Conservation (phyloP, 2,329 filamentous ascomycete species). For the Blastomyces gilchristii region DNA sequence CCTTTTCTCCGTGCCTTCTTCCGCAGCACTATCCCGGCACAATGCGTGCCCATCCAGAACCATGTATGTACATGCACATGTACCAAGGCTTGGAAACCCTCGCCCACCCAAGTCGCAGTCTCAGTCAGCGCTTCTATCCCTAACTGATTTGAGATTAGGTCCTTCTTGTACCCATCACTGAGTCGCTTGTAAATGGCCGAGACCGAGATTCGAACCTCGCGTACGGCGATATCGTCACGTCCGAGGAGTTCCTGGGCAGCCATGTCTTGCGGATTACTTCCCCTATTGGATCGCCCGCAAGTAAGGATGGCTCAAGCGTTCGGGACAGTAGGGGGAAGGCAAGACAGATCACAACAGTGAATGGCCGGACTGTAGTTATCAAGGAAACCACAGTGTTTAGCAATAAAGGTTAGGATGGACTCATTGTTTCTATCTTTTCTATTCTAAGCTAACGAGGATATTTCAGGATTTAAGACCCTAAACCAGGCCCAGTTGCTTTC, state of each 20-base stretch:
- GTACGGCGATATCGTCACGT: conserved; percentile 70
- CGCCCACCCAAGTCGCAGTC: neutral
- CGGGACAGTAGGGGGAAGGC: conserved; percentile 86
- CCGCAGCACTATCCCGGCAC: conserved; percentile 80
- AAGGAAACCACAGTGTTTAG: conserved; percentile 90
- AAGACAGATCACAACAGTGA: conserved; percentile 85
- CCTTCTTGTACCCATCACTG: conserved; percentile 84
- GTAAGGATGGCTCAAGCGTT: conserved; percentile 52
- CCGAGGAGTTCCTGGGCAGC: conserved; percentile 91
- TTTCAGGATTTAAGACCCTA: conserved; percentile 73
- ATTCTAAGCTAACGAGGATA: conserved; percentile 19
- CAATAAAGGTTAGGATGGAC: conserved; percentile 66
- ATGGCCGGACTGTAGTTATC: conserved; percentile 84
- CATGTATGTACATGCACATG: conserved; percentile 54
- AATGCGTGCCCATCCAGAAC: conserved; percentile 85
- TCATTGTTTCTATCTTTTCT: neutral
- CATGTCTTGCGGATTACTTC: conserved; percentile 80
- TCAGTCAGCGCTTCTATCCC: conserved; percentile 1
- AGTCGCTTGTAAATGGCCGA: conserved; percentile 76
- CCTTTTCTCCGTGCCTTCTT: conserved; percentile 98
- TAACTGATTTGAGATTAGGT: conserved; percentile 41
- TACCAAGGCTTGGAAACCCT: neutral
- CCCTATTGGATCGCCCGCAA: conserved; percentile 37
- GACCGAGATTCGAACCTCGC: conserved; percentile 73
- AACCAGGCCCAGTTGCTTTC: conserved; percentile 79